Evolutionary conservation across 371 early-diverging fungal species (phyloP).

Genomic region (Haplosporangium sp.): DNA sequence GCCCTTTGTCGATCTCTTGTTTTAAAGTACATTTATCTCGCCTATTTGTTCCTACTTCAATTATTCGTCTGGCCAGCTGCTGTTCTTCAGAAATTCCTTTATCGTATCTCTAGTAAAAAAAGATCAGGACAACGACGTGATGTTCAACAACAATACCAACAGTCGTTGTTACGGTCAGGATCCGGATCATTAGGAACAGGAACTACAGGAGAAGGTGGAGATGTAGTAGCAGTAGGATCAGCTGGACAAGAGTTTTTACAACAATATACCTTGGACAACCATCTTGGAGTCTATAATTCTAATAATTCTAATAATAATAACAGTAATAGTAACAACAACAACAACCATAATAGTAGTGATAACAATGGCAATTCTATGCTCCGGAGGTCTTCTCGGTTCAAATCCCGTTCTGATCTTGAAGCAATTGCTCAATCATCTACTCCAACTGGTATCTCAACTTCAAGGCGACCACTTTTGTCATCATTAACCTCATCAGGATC

Average conservation of each 20-base stretch:
- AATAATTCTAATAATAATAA: slow-evolving; percentile 6
- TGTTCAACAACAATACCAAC: neutral
- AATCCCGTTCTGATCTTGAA: slow-evolving; percentile 51
- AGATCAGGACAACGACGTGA: neutral
- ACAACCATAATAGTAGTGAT: slow-evolving; percentile 19
- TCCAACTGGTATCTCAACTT: neutral
- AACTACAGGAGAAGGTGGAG: no score
- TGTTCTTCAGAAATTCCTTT: slow-evolving; percentile 21
- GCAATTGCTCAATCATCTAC: slow-evolving; percentile 49
- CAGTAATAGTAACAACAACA: slow-evolving; percentile 11
- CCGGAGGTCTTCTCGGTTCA: slow-evolving; percentile 48
- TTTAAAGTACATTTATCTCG: slow-evolving; percentile 46
- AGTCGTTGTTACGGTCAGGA: neutral
- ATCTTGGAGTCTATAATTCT: slow-evolving; percentile 17
- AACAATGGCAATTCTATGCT: slow-evolving; percentile 37
- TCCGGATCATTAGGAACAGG: neutral
- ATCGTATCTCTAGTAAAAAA: slow-evolving; percentile 7
- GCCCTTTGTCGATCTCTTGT: slow-evolving; percentile 51
- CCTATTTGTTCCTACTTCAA: slow-evolving; percentile 39
- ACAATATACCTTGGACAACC: slow-evolving; percentile 49
- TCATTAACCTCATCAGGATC: neutral
- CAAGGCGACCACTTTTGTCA: neutral
- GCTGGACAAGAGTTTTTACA: slow-evolving; percentile 49
- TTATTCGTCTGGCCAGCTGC: slow-evolving; percentile 28
- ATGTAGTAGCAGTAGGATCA: slow-evolving; percentile 10